Evolutionary conservation across 768 basidiomycete genomes (phyloP).

Genomic region (Coprinopsis strossmayeri): DNA sequence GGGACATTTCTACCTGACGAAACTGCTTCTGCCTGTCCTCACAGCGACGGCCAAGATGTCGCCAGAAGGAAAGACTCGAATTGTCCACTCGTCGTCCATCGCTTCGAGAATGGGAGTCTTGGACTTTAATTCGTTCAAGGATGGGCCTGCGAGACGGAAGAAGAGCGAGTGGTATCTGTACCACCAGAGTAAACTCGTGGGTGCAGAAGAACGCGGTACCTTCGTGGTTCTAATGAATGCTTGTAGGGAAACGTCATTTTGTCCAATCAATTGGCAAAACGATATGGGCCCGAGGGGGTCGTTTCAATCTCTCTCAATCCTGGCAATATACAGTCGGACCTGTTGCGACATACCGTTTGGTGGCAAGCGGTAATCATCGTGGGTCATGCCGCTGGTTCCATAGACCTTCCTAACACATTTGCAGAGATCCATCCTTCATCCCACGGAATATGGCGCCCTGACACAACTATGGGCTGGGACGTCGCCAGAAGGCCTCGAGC

Average conservation of each 20-base stretch:
- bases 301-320: constrained; percentile 39
- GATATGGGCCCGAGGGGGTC: constrained; percentile 36
- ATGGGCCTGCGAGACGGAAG: constrained; percentile 27
- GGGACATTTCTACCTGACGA: constrained; percentile 56
- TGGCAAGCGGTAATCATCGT: background rate
- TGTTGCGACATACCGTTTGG: constrained; percentile 19
- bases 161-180: constrained; percentile 19
- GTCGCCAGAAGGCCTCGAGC: constrained; percentile 21
- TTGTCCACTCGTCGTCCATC: constrained; percentile 32
- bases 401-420: no score
- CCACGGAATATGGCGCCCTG: constrained; percentile 26
- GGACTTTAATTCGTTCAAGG: constrained; percentile 31
- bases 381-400: no score
- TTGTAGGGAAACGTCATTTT: constrained; percentile 41
- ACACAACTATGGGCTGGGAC: constrained; percentile 38
- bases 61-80: constrained; percentile 26
- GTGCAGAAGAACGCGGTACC: background rate
- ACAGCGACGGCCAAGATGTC: constrained; percentile 25
- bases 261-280: constrained; percentile 33
- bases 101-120: constrained; percentile 23
- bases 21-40: constrained; percentile 34
- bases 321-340: constrained; percentile 28
- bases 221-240: no score
- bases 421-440: constrained; percentile 11
- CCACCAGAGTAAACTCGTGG: constrained; percentile 35